Conservation (phyloP, 75 land plant species). For the Picea sitchensis region DNA sequence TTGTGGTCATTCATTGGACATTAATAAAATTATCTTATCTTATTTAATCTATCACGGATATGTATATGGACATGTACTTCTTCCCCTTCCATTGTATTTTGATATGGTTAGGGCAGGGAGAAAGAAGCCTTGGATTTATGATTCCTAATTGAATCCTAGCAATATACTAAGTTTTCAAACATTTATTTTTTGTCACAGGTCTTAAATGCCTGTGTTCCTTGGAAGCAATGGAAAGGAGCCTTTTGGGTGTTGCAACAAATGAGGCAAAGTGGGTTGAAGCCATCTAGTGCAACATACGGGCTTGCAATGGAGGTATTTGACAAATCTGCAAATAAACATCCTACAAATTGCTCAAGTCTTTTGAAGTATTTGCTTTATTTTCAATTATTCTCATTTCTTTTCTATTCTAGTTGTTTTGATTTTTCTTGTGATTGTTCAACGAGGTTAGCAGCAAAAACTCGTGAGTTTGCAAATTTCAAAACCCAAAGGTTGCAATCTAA, state of each 20-base stretch:
- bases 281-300: conserved; percentile 80
- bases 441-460: too few relatives aligned
- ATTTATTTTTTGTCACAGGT: conserved; percentile 30
- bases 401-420: conserved; percentile 1
- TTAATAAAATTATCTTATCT: background rate
- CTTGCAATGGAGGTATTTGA: conserved; percentile 81
- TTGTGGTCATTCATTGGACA: too few relatives aligned
- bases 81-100: background rate
- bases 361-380: background rate
- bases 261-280: conserved; percentile 42
- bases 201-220: conserved; percentile 78
- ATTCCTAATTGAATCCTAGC: background rate
- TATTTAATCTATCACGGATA: background rate
- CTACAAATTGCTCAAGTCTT: too few relatives aligned
- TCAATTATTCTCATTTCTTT: background rate
- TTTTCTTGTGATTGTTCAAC: background rate
- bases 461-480: too few relatives aligned
- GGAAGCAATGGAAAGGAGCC: conserved; percentile 73
- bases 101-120: background rate
- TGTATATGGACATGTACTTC: background rate
- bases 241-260: conserved; percentile 75
- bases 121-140: background rate
- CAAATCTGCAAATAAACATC: background rate
- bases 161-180: background rate
- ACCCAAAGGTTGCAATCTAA: too few relatives aligned